phyloP scores from a whole-genome alignment of 768 basidiomycete species.

The Erythrobasidium yunnanense region DNA sequence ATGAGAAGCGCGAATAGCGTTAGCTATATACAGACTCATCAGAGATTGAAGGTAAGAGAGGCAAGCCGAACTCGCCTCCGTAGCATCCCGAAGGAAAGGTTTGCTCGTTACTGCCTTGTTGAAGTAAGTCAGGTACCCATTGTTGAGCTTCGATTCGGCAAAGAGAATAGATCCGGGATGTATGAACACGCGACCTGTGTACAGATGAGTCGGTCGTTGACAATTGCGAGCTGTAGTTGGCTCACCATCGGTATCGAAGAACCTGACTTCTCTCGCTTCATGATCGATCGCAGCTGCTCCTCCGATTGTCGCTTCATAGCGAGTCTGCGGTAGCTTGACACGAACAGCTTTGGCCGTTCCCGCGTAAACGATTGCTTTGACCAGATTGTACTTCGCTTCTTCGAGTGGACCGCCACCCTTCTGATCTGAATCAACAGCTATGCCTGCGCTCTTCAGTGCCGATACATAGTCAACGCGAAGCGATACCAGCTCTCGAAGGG shows the following conservation, averaged over 20 bases:
- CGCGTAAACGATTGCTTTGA: conserved; percentile 74
- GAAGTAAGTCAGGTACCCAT: conserved; percentile 73
- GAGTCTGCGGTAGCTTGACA: conserved; percentile 61
- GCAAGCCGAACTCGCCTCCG: conserved; percentile 7
- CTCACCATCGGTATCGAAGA: conserved; percentile 56
- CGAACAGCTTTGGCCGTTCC: conserved; percentile 72
- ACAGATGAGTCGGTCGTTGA: background rate
- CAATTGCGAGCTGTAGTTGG: background rate
- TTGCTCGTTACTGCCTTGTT: conserved; percentile 70
- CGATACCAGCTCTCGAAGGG: conserved; percentile 64
- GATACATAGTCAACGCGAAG: conserved; percentile 67
- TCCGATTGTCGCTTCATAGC: conserved; percentile 72
- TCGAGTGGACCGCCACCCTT: background rate
- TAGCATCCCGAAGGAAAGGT: conserved; percentile 61
- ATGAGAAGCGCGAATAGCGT: conserved; percentile 13
- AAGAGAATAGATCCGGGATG: conserved; percentile 78
- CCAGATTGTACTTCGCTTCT: conserved; percentile 52
- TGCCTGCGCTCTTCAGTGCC: conserved; percentile 59
- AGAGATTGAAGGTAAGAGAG: background rate
- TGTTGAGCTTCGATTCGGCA: conserved; percentile 57
- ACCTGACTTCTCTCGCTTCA: conserved; percentile 68
- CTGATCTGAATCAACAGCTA: conserved; percentile 45
- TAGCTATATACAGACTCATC: background rate
- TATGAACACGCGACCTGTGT: conserved; percentile 55
- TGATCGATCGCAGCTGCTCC: conserved; percentile 78